Conservation (phyloP, 169 alveolate species). For the Eimeria zaria region DNA sequence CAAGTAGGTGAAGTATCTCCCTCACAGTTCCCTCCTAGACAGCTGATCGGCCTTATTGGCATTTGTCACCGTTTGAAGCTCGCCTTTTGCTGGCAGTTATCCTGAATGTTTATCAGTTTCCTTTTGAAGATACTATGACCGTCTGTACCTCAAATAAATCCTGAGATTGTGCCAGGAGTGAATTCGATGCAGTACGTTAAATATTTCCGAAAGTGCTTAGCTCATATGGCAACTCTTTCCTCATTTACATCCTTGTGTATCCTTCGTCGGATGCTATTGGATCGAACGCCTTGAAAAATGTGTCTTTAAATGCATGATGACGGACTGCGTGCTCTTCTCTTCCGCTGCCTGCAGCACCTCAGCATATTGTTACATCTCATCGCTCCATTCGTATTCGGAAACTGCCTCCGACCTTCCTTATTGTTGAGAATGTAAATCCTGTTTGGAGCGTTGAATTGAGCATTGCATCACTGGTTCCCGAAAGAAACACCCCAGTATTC, state of each 20-base stretch:
- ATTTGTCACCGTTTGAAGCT: no score
- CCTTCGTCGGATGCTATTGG: background rate
- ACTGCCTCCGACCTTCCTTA: background rate
- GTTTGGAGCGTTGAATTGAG: background rate
- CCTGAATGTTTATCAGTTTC: background rate
- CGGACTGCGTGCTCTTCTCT: background rate
- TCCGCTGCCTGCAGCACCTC: background rate
- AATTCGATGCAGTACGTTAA: background rate
- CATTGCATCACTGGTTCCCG: background rate
- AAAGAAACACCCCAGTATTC: background rate
- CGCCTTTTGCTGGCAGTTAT: background rate
- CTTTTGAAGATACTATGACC: background rate
- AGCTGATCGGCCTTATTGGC: no score
- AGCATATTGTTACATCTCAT: background rate
- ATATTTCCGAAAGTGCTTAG: no score
- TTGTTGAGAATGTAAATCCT: background rate
- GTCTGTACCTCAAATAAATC: background rate
- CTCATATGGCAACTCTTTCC: background rate
- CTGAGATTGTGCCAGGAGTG: background rate
- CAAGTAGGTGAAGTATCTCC: no score
- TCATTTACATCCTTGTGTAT: background rate
- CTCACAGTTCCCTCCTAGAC: no score
- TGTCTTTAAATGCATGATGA: background rate
- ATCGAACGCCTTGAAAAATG: background rate
- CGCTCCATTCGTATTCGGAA: background rate